Evolutionary conservation across 1,284 basidiomycete genomes (phyloP).

Genomic region (Trichosporon sp.): DNA sequence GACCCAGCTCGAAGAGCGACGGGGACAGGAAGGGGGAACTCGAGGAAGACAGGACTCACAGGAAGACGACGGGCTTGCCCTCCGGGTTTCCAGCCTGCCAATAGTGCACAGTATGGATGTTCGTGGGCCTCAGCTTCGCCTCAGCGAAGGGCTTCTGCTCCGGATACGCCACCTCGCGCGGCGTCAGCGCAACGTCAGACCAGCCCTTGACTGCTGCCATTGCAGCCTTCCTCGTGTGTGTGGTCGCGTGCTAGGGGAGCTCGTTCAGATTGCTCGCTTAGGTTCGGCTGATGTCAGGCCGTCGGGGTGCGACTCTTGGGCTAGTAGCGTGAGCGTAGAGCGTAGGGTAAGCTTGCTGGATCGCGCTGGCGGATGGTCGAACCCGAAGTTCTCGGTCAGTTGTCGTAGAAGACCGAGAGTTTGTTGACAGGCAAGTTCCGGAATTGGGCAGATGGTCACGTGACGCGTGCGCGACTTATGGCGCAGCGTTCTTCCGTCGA

Average conservation of each 20-base stretch:
- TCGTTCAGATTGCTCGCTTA: neutral
- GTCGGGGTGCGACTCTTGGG: no score
- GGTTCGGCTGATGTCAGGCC: neutral
- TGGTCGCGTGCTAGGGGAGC: neutral
- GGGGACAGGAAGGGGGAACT: no score
- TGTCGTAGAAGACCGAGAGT: neutral
- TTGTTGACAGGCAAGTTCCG: neutral
- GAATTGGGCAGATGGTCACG: neutral
- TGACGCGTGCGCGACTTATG: neutral
- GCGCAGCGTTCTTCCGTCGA: neutral
- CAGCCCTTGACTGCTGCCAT: slow-evolving; percentile 17
- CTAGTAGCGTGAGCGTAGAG: no score
- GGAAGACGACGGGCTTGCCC: slow-evolving; percentile 76
- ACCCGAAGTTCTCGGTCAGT: neutral
- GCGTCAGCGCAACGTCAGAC: neutral
- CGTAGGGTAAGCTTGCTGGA: no score
- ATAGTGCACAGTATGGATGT: slow-evolving; percentile 76
- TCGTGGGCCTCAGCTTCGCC: slow-evolving; percentile 71
- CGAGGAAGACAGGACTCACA: slow-evolving; percentile 46
- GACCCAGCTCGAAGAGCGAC: no score
- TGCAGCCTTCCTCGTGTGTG: neutral
- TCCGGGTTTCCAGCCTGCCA: slow-evolving; percentile 75
- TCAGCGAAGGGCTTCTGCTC: slow-evolving; percentile 66
- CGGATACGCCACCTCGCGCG: slow-evolving; percentile 58
- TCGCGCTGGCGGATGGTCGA: neutral